Evolutionary conservation across 2,329 filamentous ascomycete genomes (phyloP), one percentile per base, ranked within the genome.

Genomic region (Fusarium avenaceum): DNA sequence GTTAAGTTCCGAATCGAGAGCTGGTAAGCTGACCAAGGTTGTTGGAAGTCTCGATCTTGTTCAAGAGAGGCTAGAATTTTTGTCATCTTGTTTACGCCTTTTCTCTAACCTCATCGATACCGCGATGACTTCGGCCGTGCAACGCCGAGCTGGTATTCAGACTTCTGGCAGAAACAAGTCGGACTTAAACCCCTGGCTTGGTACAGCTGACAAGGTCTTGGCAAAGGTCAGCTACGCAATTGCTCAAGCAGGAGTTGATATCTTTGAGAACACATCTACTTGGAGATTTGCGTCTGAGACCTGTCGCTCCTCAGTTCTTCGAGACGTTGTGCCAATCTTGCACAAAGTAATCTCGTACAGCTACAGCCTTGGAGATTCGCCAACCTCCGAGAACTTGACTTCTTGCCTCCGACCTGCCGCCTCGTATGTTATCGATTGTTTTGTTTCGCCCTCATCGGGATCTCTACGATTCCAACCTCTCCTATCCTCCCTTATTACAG

Each of bases 21-120:
- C 90, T 15, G 92, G 93, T 13, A 90, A 91, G 63, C 85, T 99
- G 63, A 88, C 90, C 39, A 89, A 89, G 49, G 89, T 98, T 51
- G 87, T 96, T 4, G 92, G 92, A n/a, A 90, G 89, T 24, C 87
- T 94, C 4, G 96, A 99, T 75, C 86, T 97, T 57, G 88, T 92
- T 4, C 85, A 87, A 6, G 91, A 91, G 51, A 87, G 90, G 53
- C 96, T 94, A 71, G 87, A 91, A 9, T 91, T 99, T 74, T 83
- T 98, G 28, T 82, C 90, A 15, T 89, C 89, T 19, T 91, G 92
- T 53, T 84, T 94, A 42, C 86, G 86, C 35, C 82, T 98, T 4
- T 96, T 96, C 74, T 87, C 90, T 6, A 84, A 87, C 47, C 82
- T 97, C 28, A 84, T 97, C 9, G 88, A 94, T 26, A 94, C 94